Percentiles rank a stretch among this genome's conserved stretches.
phyloP scores from a whole-genome alignment of 106 monocot genomes.

The Hemerocallis citrina region DNA sequence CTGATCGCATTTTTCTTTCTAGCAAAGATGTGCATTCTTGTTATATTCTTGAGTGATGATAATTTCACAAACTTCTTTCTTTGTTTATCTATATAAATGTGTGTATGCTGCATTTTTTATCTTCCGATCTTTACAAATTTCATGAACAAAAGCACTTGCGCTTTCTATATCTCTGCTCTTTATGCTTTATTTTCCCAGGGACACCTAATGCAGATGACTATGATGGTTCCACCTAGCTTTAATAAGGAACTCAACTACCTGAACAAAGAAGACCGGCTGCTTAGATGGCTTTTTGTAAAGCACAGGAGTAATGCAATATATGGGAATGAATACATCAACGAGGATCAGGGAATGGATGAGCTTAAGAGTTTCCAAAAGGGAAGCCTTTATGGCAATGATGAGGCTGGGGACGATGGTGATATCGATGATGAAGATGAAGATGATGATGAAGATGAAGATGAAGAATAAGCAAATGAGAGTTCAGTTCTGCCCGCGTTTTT shows the following conservation, averaged over 20 bases:
- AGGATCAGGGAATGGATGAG: conserved; percentile 36
- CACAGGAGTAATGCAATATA: conserved; percentile 60
- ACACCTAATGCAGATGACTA: conserved; percentile 83
- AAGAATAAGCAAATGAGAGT: too few relatives aligned
- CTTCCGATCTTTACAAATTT: too few relatives aligned
- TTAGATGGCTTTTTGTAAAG: conserved; percentile 82
- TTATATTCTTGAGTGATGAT: too few relatives aligned
- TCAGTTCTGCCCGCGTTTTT: too few relatives aligned
- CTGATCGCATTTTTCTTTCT: too few relatives aligned
- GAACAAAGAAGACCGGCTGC: conserved; percentile 69
- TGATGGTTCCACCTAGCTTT: conserved; percentile 83
- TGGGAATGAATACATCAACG: conserved; percentile 51
- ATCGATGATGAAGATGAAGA: conserved; percentile 34
- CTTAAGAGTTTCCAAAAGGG: conserved; percentile 29
- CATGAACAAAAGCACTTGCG: too few relatives aligned
- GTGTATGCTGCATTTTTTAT: too few relatives aligned
- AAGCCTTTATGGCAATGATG: conserved; percentile 1
- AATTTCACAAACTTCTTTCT: too few relatives aligned
- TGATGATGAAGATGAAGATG: conserved; percentile 10
- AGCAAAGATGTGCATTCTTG: too few relatives aligned
- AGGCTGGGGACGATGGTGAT: conserved; percentile 17
- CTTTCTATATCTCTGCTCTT: too few relatives aligned
- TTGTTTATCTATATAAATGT: too few relatives aligned
- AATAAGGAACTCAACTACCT: conserved; percentile 63
- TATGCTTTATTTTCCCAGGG: conserved; percentile 55